Evolutionary conservation across 306 rosid genomes (phyloP).

Genomic region (Cucurbita pepo): DNA sequence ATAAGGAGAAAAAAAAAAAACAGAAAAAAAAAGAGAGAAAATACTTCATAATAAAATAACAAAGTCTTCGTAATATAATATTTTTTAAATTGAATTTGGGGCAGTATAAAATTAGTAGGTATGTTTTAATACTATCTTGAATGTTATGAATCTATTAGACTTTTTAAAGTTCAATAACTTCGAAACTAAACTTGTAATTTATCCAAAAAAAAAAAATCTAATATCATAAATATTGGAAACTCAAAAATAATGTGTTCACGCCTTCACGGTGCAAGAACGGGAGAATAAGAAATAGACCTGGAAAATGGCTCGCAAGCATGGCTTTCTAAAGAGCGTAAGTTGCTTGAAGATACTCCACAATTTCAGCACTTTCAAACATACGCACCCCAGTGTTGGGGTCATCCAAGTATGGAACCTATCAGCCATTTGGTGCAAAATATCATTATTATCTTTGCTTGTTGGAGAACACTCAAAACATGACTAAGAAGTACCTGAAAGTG

Average conservation of each 20-base stretch:
- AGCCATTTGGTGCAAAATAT: conserved; percentile 5
- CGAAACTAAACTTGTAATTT: neutral
- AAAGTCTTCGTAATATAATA: neutral
- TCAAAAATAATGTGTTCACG: neutral
- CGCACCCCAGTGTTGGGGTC: conserved; percentile 93
- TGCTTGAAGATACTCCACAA: conserved; percentile 62
- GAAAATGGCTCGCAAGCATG: neutral
- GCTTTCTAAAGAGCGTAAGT: conserved; percentile 52
- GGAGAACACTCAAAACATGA: neutral
- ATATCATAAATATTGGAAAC: neutral
- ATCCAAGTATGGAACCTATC: conserved; percentile 75
- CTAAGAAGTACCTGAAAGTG: conserved; percentile 54
- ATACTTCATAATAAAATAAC: neutral
- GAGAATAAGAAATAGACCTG: conserved; percentile 5
- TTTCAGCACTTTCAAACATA: conserved; percentile 96
- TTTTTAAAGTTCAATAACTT: neutral
- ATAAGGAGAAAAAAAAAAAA: neutral
- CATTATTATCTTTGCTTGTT: neutral
- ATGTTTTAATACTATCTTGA: neutral
- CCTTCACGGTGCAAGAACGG: neutral
- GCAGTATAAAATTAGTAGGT: neutral
- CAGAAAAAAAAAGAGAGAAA: neutral
- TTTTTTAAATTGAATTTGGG: neutral
- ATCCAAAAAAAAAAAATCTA: neutral
- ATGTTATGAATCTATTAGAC: neutral